Evolutionary conservation across 2,329 filamentous ascomycete genomes (phyloP).

Genomic region (Colletotrichum cordylinicola): DNA sequence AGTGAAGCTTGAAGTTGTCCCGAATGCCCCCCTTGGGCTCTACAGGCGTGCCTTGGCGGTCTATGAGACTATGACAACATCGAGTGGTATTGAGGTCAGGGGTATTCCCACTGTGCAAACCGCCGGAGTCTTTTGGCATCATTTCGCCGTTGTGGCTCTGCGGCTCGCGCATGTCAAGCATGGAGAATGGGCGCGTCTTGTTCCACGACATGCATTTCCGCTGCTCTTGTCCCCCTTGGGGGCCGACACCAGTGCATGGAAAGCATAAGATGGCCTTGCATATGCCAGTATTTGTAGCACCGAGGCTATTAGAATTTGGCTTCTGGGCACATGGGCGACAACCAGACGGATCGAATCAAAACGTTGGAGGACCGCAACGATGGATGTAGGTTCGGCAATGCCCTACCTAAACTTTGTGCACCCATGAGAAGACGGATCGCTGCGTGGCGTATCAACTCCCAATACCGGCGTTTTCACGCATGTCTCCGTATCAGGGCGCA

Average conservation of each 20-base stretch:
- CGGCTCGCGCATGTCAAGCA: not conserved
- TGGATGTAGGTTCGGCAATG: not conserved
- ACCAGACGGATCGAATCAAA: not conserved
- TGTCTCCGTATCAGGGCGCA: not conserved
- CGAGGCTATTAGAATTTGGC: not conserved
- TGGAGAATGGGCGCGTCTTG: not conserved
- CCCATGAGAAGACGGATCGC: not conserved
- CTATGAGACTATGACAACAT: not conserved
- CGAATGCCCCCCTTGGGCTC: not conserved
- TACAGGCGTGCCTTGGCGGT: not conserved
- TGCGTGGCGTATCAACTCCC: not conserved
- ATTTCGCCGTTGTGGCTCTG: not conserved
- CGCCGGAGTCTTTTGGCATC: not conserved
- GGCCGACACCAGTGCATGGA: not conserved
- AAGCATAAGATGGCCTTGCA: not conserved
- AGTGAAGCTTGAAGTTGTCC: not conserved
- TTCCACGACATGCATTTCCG: not conserved
- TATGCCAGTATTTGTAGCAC: not conserved
- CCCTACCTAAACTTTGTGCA: not conserved
- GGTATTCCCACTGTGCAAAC: not conserved
- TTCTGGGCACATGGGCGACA: not conserved
- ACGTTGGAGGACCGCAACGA: not conserved
- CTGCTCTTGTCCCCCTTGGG: not conserved
- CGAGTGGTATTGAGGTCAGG: not conserved
- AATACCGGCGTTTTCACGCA: not conserved